Evolutionary conservation across 768 basidiomycete genomes (phyloP), one percentile per base, ranked within the genome.

Genomic region (Trametes coccinea): DNA sequence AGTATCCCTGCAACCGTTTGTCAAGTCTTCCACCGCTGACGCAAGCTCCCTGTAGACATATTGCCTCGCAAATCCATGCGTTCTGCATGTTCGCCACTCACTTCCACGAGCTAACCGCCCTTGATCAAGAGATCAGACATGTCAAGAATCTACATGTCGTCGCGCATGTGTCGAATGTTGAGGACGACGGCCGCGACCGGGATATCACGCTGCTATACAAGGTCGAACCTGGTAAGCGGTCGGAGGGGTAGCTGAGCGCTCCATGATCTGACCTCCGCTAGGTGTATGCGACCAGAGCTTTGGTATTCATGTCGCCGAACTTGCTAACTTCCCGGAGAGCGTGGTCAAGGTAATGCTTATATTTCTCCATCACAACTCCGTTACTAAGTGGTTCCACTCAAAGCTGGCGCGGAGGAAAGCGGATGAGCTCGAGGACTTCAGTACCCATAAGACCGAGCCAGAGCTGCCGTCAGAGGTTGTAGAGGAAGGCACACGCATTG

Each of bases 81-180:
- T 97, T 97, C 75, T 96, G 95, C 71, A 80, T 98, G 6, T 99
- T 99, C 70, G 96, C 97, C 0, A 97, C 97, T 0, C 96, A 98
- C 72, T 99, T 98, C 76, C 96, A 98, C 74, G 97, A 99, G 72
- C 80, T 99, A 39, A 98, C 97, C 0, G 87, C 90, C 0, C 82
- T 99, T 22, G 90, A 95, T 64, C 90, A 96, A 74, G 84, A 95
- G 71, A 79, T 95, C 22, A 63, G 82, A 0, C 90, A 95, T 64
- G 94, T 99, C 56, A 92, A 92, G 74, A 99, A 98, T 72, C 74
- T 98, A 34, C 95, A 98, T 70, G 96, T 98, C 53, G 92, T 95
- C 13, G 96, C 97, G 4, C 92, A 97, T 68, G 94, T 98, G 14
- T 80, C 84, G 16, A 75, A 81, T 46, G 77, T 79, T 4, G 75